Conservation (phyloP, 768 basidiomycete species). For the Leccinum boreale region DNA sequence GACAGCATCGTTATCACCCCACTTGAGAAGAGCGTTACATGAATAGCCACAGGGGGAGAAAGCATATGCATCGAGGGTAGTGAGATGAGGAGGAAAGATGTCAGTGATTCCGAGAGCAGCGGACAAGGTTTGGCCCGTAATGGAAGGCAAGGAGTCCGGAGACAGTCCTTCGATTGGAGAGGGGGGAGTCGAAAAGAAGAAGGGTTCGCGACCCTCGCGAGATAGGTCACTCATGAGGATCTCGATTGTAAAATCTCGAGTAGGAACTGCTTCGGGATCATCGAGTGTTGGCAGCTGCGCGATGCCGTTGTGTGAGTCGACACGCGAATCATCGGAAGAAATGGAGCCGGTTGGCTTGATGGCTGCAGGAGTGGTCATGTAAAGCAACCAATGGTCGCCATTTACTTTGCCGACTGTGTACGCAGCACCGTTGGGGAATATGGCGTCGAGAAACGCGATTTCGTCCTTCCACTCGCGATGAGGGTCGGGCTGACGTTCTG, state of each 20-base stretch:
- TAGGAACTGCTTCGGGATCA: slow-evolving; percentile 12
- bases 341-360: slow-evolving; percentile 21
- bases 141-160: slow-evolving; percentile 26
- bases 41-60: slow-evolving; percentile 97
- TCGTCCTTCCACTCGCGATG: slow-evolving; percentile 94
- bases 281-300: slow-evolving; percentile 7
- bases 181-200: slow-evolving; percentile 53
- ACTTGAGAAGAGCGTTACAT: slow-evolving; percentile 83
- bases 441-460: slow-evolving; percentile 85
- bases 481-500: slow-evolving; percentile 89
- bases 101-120: slow-evolving; percentile 71
- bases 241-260: slow-evolving; percentile 92
- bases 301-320: slow-evolving; percentile 10
- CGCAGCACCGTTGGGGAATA: slow-evolving; percentile 86
- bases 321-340: slow-evolving; percentile 17
- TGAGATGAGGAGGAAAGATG: slow-evolving; percentile 77
- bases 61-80: slow-evolving; percentile 86
- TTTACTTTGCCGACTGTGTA: slow-evolving; percentile 98
- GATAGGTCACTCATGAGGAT: slow-evolving; percentile 95
- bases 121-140: slow-evolving; percentile 47
- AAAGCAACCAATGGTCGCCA: slow-evolving; percentile 97
- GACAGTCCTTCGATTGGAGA: slow-evolving; percentile 54
- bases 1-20: slow-evolving; percentile 33
- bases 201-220: slow-evolving; percentile 68
- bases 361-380: slow-evolving; percentile 69